Percentiles rank a stretch among this genome's conserved stretches.
Evolutionary conservation across 2,329 filamentous ascomycete species (phyloP).

Genomic region (Pseudocercospora musae): DNA sequence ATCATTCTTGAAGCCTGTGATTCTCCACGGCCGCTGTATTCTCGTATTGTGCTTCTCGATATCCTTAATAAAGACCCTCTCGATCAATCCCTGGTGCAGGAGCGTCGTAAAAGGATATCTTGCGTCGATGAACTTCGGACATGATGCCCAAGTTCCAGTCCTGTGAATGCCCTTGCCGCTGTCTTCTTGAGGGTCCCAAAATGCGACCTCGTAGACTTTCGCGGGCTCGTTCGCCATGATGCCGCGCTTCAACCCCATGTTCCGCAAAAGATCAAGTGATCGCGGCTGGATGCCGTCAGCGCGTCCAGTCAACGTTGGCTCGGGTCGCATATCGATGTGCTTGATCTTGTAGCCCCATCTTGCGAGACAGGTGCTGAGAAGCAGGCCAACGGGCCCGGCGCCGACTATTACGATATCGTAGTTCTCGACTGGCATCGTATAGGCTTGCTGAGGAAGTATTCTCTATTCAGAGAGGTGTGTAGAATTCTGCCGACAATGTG

Average conservation of each 20-base stretch:
- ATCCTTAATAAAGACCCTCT: slow-evolving; percentile 60
- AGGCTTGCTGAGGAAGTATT: not conserved
- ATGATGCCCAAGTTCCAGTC: slow-evolving; percentile 76
- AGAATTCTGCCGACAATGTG: not conserved
- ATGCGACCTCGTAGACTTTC: slow-evolving; percentile 71
- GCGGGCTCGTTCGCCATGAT: slow-evolving; percentile 87
- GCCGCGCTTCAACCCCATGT: slow-evolving; percentile 82
- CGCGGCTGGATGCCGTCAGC: slow-evolving; percentile 91
- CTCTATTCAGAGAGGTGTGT: not conserved
- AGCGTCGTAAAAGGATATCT: slow-evolving; percentile 63
- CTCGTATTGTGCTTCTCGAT: slow-evolving; percentile 56
- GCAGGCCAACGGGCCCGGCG: slow-evolving; percentile 82
- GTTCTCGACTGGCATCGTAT: slow-evolving; percentile 38
- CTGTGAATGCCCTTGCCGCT: slow-evolving; percentile 54
- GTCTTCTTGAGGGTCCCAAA: slow-evolving; percentile 57
- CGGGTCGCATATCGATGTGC: slow-evolving; percentile 85
- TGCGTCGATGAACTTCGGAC: slow-evolving; percentile 73
- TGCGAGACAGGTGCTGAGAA: slow-evolving; percentile 82
- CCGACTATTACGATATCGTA: slow-evolving; percentile 79
- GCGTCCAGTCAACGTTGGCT: slow-evolving; percentile 80
- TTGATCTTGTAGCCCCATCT: slow-evolving; percentile 94
- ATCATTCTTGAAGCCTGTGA: slow-evolving; percentile 60
- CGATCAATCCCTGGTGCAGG: slow-evolving; percentile 61
- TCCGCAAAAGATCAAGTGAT: slow-evolving; percentile 79
- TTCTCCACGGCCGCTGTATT: slow-evolving; percentile 60